Evolutionary conservation across 306 rosid genomes (phyloP).

Genomic region (Begonia masoniana): DNA sequence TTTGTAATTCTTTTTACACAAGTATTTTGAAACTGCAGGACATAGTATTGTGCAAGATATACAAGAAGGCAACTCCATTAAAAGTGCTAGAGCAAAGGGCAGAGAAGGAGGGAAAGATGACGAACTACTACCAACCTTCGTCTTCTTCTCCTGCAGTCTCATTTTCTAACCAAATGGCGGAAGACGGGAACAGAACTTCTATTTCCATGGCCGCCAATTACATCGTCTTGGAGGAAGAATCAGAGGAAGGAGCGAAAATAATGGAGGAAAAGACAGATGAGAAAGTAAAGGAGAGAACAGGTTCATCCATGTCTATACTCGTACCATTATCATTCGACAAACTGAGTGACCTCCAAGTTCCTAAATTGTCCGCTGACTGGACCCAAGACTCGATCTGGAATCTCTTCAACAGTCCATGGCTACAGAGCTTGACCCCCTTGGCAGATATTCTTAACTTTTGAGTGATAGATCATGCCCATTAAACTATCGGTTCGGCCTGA

Average conservation of each 20-base stretch:
- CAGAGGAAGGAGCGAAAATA: constrained; percentile 5
- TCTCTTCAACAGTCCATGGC: constrained; percentile 73
- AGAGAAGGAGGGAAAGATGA: constrained; percentile 57
- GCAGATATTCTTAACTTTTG: constrained; percentile 48
- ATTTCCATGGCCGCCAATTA: constrained; percentile 9
- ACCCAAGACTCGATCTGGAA: constrained; percentile 64
- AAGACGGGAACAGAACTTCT: constrained; percentile 13
- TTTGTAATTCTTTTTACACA: too few relatives aligned
- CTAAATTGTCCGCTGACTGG: constrained; percentile 48
- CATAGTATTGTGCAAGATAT: constrained; percentile 80
- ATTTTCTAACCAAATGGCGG: constrained; percentile 17
- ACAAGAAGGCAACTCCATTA: constrained; percentile 90
- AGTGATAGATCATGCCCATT: neutral
- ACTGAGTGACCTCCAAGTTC: constrained; percentile 55
- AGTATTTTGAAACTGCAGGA: constrained; percentile 29
- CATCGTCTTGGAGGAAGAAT: constrained; percentile 26
- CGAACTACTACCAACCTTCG: constrained; percentile 27
- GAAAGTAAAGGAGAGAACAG: constrained; percentile 1
- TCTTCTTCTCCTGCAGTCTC: constrained; percentile 47
- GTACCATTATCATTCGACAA: constrained; percentile 26
- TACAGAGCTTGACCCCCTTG: constrained; percentile 47
- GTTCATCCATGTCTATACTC: constrained; percentile 14
- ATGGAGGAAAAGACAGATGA: neutral
- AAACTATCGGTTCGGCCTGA: too few relatives aligned
- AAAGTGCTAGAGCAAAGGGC: constrained; percentile 89